Base-by-base conservation (phyloP, 805 yeast species). In the Zygotorulaspora florentina region DNA sequence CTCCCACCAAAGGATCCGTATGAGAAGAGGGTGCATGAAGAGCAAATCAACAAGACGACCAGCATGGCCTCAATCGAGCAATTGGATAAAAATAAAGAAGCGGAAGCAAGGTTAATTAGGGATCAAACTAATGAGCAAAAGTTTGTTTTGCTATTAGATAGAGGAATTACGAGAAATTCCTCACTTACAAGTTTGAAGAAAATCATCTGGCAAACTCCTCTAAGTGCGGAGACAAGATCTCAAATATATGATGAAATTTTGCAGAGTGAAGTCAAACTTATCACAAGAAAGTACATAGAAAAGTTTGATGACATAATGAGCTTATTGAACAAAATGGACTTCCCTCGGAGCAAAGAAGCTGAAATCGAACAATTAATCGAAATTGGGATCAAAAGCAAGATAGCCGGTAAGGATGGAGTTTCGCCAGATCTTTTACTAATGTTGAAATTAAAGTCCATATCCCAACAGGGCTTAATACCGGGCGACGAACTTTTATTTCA, bases 1-100 rank as follows among this genome's bases (percentile, higher is more conserved):
- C 61, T 82, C 37, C 90, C 90, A 5, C 88, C 88, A 5, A 83
- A 83, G 59, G 68, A 71, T 33, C 57, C 66, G 3, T 60, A 57
- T 10, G 90, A 83, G 56, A 73, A 73, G 35, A 59, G 67, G 28
- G 70, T 70, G 46, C 90, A 83, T 56, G 81, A 80, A 53, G 69
- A 66, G 39, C 81, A 82, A 56, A 73, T 82, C 45, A 66, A 72
- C 38, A 69, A 68, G 46, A 59, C 60, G 9, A 52, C 65, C n/a
- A 58, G 65, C 38, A 59, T 58, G 55, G 67, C 67, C 2, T 62
- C 67, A 4, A 53, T 65, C 13, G 68, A 64, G 12, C 62, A 64
- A 46, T 45, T 66, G 34, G 56, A 46, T 39, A 54, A 56, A 36
- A 62, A 61, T 38, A 59, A 54, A 42, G 59, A 56, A 25, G 46